Evolutionary conservation across 2,329 filamentous ascomycete genomes (phyloP).

Genomic region (Paecilomyces niveus): DNA sequence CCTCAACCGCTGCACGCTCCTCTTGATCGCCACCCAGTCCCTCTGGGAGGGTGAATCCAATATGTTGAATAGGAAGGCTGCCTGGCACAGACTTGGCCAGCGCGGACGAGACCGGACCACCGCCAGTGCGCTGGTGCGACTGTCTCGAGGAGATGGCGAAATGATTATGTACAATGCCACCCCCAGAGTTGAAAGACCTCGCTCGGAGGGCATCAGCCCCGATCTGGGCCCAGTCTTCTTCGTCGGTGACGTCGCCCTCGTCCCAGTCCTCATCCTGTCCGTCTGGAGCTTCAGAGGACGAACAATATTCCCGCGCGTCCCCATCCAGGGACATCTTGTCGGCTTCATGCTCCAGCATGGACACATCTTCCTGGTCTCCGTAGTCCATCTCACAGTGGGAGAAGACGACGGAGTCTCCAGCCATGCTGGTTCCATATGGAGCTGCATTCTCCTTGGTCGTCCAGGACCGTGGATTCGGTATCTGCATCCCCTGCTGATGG

Average conservation of each 20-base stretch:
- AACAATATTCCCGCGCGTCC: slow-evolving; percentile 56
- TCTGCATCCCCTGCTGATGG: slow-evolving; percentile 40
- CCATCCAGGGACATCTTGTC: slow-evolving; percentile 92
- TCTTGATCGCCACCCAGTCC: slow-evolving; percentile 29
- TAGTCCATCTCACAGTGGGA: slow-evolving; percentile 62
- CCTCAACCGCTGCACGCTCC: slow-evolving; percentile 43
- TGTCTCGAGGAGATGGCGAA: slow-evolving; percentile 31
- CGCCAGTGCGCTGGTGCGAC: slow-evolving; percentile 17
- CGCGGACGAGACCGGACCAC: slow-evolving; percentile 29
- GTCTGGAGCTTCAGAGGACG: slow-evolving; percentile 64
- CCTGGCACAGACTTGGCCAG: slow-evolving; percentile 35
- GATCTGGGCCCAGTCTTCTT: slow-evolving; percentile 91
- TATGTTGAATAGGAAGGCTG: slow-evolving; percentile 25
- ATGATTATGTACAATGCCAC: slow-evolving; percentile 30
- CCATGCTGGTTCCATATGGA: slow-evolving; percentile 54
- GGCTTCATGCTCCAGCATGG: slow-evolving; percentile 74
- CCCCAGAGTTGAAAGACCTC: slow-evolving; percentile 46
- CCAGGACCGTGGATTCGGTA: slow-evolving; percentile 34
- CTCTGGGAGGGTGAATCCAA: slow-evolving; percentile 24
- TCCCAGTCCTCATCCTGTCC: slow-evolving; percentile 67
- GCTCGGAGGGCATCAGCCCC: slow-evolving; percentile 77
- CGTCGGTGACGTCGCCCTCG: slow-evolving; percentile 84
- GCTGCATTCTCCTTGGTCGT: slow-evolving; percentile 25
- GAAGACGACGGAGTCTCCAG: slow-evolving; percentile 66
- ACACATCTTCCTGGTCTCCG: slow-evolving; percentile 50